A percentile compares a stretch with the other conserved stretches of the same genome.
phyloP scores from a whole-genome alignment of 257 asterid species.

The Nicotiana paniculata region DNA sequence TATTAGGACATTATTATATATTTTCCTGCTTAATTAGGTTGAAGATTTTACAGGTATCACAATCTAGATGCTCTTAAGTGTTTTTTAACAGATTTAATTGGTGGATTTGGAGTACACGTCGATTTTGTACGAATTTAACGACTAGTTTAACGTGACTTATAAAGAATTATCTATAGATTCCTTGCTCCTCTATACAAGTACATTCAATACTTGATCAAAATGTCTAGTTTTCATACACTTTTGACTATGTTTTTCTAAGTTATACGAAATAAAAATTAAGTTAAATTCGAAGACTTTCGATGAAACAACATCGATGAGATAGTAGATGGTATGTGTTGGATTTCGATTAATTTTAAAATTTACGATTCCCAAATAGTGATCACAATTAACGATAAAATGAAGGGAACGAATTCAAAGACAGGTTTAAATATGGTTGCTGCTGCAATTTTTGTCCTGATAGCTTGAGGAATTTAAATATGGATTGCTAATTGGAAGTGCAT shows the following conservation, averaged over 20 bases:
- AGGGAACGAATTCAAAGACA: too few relatives aligned
- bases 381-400: too few relatives aligned
- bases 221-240: background rate
- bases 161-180: background rate
- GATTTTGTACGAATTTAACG: background rate
- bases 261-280: background rate
- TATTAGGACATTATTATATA: background rate
- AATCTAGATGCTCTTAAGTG: background rate
- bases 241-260: background rate
- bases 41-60: background rate
- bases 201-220: background rate
- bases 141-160: background rate
- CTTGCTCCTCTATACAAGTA: background rate
- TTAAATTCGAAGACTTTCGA: background rate
- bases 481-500: background rate
- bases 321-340: background rate
- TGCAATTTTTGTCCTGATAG: background rate
- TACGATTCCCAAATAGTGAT: background rate
- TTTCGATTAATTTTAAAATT: background rate
- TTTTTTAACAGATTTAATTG: background rate
- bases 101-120: slow-evolving; percentile 9
- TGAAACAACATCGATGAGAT: background rate
- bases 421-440: background rate
- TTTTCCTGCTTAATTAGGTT: background rate
- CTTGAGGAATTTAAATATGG: background rate